Evolutionary conservation across 2,329 filamentous ascomycete genomes (phyloP), one percentile per base, ranked within the genome.

Genomic region (Pseudocercospora vitis): DNA sequence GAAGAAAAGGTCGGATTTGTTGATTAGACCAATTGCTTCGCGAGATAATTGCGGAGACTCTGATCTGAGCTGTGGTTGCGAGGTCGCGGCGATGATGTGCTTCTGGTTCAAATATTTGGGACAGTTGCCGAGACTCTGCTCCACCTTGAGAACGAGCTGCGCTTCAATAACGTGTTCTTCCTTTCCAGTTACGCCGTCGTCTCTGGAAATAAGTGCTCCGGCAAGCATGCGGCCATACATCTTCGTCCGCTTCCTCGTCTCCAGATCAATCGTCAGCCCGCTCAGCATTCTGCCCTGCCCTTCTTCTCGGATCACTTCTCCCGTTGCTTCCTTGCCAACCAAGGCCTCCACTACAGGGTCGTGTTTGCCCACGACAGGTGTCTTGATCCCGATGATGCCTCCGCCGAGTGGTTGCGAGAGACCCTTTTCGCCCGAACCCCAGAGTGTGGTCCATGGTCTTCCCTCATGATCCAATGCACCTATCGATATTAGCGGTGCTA

Each of bases 51-150:
- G 70, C 2, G 76, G 59, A 2, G 71, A 73, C 19, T 75, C 68
- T 0, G 78, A 79, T 28, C 81, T 54, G 1, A 84, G 68, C 42
- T 70, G 70, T 7, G 87, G 81, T 11, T 75, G 67, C 2, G 86
- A 79, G 0, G 75, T 56, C 39, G 80, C 78, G 4, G 80, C 77
- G 2, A 71, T 66, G 32, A 95, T 82, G 1, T 75, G 73, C 67
- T 88, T 91, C 64, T 82, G 83, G 70, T 92, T 94, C 28, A 95
- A 68, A 63, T 95, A 95, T 70, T 95, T 95, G 1, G 90, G 89
- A 63, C 89, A 95, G 63, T 94, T 95, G 0, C 88, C 82, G 7
- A 95, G 65, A 60, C 83, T 87, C 69, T 88, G 85, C 26, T 86
- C 80, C 52, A 95, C 83, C 33, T 80, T 79, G 39, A 90, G 75